phyloP scores from a whole-genome alignment of 129 eudicot genomes.

The Flaveria linearis region DNA sequence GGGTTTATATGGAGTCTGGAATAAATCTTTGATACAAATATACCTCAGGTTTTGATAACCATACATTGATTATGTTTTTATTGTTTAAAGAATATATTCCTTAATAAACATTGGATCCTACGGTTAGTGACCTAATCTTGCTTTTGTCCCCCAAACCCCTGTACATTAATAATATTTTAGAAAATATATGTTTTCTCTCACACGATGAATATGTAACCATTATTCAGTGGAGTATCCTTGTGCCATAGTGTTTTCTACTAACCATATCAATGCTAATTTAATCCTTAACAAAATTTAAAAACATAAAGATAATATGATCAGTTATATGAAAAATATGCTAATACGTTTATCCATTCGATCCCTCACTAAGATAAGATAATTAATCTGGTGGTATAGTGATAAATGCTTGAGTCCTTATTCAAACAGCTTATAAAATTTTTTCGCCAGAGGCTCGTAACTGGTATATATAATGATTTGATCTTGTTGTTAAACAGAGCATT shows the following conservation, averaged over 20 bases:
- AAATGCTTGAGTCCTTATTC: too few species aligned
- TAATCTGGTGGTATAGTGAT: too few species aligned
- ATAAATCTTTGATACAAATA: too few species aligned
- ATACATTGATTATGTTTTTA: not conserved
- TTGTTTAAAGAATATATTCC: not conserved
- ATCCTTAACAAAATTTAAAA: not conserved
- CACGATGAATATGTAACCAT: not conserved
- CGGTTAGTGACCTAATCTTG: not conserved
- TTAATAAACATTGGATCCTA: not conserved
- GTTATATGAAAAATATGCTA: not conserved
- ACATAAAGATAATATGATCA: not conserved
- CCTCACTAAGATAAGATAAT: too few species aligned
- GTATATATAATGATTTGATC: too few species aligned
- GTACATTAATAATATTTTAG: not conserved
- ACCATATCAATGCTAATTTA: not conserved
- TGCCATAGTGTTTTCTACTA: not conserved
- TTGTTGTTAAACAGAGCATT: too few species aligned
- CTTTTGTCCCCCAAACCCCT: constrained; percentile 1
- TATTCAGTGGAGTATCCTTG: not conserved
- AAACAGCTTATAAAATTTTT: too few species aligned
- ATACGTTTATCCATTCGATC: not conserved
- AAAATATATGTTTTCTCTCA: not conserved
- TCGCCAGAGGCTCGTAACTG: not conserved
- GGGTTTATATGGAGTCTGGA: too few species aligned
- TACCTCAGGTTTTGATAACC: too few species aligned